Evolutionary conservation across 208 protist genomes (phyloP).

Genomic region (Novymonas esmeraldas): DNA sequence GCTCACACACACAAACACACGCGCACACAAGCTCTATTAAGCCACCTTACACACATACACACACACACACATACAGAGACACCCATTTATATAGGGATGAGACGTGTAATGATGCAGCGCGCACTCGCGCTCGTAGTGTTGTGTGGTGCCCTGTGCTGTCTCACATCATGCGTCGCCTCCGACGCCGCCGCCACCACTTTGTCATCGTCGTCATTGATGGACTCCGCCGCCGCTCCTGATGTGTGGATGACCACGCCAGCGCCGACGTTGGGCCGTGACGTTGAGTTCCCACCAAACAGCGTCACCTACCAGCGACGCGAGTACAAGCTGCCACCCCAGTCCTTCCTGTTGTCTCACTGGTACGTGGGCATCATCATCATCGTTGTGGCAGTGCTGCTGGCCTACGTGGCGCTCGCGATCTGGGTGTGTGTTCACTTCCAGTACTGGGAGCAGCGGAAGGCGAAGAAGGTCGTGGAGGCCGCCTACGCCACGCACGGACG

Average conservation of each 20-base stretch:
- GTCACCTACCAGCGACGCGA: slow-evolving; percentile 20
- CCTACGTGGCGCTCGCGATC: slow-evolving; percentile 32
- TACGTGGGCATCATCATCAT: slow-evolving; percentile 46
- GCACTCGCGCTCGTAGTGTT: neutral
- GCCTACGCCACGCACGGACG: slow-evolving; percentile 33
- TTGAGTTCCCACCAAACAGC: slow-evolving; percentile 14
- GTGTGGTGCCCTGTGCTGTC: neutral
- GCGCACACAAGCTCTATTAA: no score
- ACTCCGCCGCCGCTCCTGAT: neutral
- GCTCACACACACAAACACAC: no score
- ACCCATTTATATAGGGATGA: neutral
- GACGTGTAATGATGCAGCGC: no score
- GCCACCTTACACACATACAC: no score
- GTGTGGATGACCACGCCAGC: slow-evolving; percentile 18
- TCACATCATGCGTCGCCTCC: neutral
- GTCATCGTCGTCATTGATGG: neutral
- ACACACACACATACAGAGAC: no score
- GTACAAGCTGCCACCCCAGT: neutral
- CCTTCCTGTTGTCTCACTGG: slow-evolving; percentile 37
- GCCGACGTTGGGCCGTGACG: neutral
- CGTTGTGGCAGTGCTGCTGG: slow-evolving; percentile 16
- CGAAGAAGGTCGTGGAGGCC: slow-evolving; percentile 35
- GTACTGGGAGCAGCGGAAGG: slow-evolving; percentile 30
- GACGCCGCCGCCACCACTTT: neutral
- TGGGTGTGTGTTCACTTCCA: slow-evolving; percentile 40